Conservation (phyloP, 768 basidiomycete genomes). For the Nidularia pulvinata region DNA sequence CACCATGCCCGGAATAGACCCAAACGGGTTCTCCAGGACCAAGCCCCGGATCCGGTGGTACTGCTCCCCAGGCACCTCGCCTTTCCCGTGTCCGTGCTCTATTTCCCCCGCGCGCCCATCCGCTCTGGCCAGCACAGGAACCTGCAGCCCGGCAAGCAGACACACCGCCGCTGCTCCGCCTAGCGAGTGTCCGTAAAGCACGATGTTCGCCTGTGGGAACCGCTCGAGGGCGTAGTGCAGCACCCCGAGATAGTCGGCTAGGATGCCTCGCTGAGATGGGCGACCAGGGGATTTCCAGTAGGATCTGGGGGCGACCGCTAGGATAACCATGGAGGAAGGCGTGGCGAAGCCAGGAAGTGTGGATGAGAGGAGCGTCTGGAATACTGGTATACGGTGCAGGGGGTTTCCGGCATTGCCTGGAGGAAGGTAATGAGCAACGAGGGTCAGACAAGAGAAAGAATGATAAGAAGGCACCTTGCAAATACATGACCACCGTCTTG, state of each 20-base stretch:
- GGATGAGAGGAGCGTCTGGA: slow-evolving; percentile 25
- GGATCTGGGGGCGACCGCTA: slow-evolving; percentile 46
- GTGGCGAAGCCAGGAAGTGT: not conserved
- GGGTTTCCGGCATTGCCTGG: slow-evolving; percentile 55
- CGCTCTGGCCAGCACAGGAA: not conserved
- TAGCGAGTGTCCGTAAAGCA: slow-evolving; percentile 48
- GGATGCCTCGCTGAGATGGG: slow-evolving; percentile 35
- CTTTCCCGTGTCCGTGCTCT: not conserved
- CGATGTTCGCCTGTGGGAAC: slow-evolving; percentile 27
- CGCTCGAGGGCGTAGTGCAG: slow-evolving; percentile 24
- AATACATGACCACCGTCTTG: slow-evolving; percentile 13
- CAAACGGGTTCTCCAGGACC: slow-evolving; percentile 50
- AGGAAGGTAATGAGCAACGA: slow-evolving; percentile 13
- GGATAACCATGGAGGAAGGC: slow-evolving; percentile 3
- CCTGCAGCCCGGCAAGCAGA: slow-evolving; percentile 22
- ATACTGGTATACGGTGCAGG: slow-evolving; percentile 40
- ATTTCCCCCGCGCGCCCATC: not conserved
- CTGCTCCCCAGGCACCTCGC: not conserved
- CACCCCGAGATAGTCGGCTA: slow-evolving; percentile 34
- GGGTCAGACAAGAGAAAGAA: not conserved
- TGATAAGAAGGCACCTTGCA: slow-evolving; percentile 14
- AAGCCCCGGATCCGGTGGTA: slow-evolving; percentile 25
- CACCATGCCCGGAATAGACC: slow-evolving; percentile 45
- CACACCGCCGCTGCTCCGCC: slow-evolving; percentile 43
- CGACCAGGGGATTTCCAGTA: slow-evolving; percentile 44